Base-by-base conservation (phyloP, 805 yeast species). In the Blastobotrys americana region DNA sequence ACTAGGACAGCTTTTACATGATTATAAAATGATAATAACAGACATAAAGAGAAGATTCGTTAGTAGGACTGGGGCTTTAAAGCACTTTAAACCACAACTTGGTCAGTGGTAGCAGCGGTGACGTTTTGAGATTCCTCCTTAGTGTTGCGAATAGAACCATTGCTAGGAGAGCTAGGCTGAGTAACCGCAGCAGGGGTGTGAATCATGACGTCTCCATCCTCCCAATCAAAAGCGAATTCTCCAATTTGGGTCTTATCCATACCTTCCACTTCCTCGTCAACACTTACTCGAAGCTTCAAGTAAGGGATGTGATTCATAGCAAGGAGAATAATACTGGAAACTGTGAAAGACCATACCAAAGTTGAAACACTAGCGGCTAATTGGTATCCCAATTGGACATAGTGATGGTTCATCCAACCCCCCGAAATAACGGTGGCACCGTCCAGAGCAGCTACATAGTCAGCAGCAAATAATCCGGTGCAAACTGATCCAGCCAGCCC, bases 391-490 rank as follows among this genome's bases (percentile, higher is more conserved):
- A 90, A 79, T 71, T 90, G 97, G 45, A 69, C 76, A 67, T 74
- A 90, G 73, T 89, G 80, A 61, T 86, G 89, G 74, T 86, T 87
- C 58, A 90, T 68, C 97, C 97, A 90, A 49, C 97, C 97, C 58
- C 96, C 95, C 21, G 61, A 72, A 53, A 84, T 84, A 15, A 70
- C 74, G 9, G 77, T 65, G 17, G 57, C 43, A 44, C 87, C 94
- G 21, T 39, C 18, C 16, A 18, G 22, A 13, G 25, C 31, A 25
- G 94, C 82, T 55, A 89, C 80, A 67, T 89, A 87, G 68, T 88
- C 94, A 45, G 96, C 95, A 33, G 97, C 96, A 63, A 90, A 89
- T 53, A 90, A 72, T 62, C 96, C 97, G 22, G 97, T 89, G 66
- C 84, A 61, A 19, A 82, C 71, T 20, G 86, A 78, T 43, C 97